Percentiles rank a stretch among this genome's conserved stretches.
Evolutionary conservation across 768 basidiomycete species (phyloP).

Genomic region (Fibroporia radiculosa): DNA sequence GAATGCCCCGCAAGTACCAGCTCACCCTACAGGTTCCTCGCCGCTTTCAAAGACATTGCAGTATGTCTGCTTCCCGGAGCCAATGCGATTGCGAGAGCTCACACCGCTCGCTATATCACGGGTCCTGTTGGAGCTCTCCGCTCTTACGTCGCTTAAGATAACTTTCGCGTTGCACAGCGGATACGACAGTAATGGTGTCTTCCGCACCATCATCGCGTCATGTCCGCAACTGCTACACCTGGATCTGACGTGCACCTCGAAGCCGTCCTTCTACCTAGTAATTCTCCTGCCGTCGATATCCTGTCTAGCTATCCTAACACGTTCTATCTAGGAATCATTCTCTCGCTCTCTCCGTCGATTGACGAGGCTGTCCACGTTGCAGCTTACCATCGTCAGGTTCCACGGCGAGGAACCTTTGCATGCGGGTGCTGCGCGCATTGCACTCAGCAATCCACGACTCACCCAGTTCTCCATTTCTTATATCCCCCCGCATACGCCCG

Average conservation of each 20-base stretch:
- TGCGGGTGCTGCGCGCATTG: slow-evolving; percentile 53
- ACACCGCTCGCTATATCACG: slow-evolving; percentile 54
- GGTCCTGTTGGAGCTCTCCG: slow-evolving; percentile 48
- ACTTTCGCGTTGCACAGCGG: slow-evolving; percentile 59
- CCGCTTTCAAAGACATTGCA: slow-evolving; percentile 31
- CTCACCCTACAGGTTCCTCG: slow-evolving; percentile 22
- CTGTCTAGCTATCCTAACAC: not conserved
- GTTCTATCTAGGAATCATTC: slow-evolving; percentile 42
- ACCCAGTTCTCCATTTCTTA: slow-evolving; percentile 56
- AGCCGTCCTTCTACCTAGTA: slow-evolving; percentile 69
- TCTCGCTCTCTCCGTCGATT: slow-evolving; percentile 56
- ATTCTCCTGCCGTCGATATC: slow-evolving; percentile 14
- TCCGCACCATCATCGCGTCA: slow-evolving; percentile 56
- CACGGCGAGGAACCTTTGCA: slow-evolving; percentile 56
- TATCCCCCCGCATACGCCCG: slow-evolving; percentile 49
- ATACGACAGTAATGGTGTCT: slow-evolving; percentile 64
- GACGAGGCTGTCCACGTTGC: slow-evolving; percentile 52
- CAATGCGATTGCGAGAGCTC: slow-evolving; percentile 59
- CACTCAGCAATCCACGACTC: slow-evolving; percentile 61
- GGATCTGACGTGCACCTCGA: slow-evolving; percentile 57
- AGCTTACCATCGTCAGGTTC: slow-evolving; percentile 59
- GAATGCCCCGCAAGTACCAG: slow-evolving; percentile 6
- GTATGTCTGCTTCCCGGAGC: slow-evolving; percentile 55
- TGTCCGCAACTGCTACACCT: slow-evolving; percentile 60
- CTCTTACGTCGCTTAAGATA: slow-evolving; percentile 52